These are phyloP conservation scores for Phaseolus lunatus DNA, from an alignment of 306 rosid species.

Conservation along the genomic window DNA sequence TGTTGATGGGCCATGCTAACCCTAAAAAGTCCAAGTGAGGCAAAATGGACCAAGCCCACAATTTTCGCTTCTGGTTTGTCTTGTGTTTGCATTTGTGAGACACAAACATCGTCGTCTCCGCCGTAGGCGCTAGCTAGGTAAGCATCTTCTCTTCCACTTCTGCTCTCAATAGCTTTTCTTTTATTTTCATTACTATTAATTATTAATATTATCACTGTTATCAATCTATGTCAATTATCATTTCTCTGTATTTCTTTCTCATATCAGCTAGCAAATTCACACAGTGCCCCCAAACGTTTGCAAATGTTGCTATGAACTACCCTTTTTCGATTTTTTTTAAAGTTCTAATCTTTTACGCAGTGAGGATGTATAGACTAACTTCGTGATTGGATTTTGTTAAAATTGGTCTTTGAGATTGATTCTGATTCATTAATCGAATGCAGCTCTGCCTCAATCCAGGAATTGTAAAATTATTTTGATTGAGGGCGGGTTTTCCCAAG, in stretches of 20 bases:
- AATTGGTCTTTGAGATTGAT: background rate
- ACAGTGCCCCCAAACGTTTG: background rate
- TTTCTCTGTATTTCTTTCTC: background rate
- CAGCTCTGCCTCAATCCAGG: background rate
- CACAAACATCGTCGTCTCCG: slow-evolving; percentile 36
- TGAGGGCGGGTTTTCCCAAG: background rate
- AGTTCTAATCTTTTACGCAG: background rate
- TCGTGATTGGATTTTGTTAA: background rate
- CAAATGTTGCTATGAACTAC: background rate
- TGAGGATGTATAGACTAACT: background rate
- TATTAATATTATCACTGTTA: too few relatives aligned
- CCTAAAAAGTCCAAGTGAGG: background rate
- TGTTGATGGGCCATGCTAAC: slow-evolving; percentile 1
- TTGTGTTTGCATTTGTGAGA: background rate
- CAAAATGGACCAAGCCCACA: slow-evolving; percentile 17
- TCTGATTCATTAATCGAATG: background rate
- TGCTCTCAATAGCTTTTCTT: background rate
- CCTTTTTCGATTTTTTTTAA: background rate
- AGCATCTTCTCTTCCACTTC: slow-evolving; percentile 19
- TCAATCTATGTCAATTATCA: background rate
- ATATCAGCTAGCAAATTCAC: background rate
- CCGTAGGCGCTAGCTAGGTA: slow-evolving; percentile 32
- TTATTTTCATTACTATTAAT: background rate
- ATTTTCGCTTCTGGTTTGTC: background rate
- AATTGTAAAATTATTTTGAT: background rate